A percentile compares a stretch with the other conserved stretches of the same genome.
phyloP scores from a whole-genome alignment of 228 moss, liverwort and hornwort genomes.

The Sphagnum magellanicum region DNA sequence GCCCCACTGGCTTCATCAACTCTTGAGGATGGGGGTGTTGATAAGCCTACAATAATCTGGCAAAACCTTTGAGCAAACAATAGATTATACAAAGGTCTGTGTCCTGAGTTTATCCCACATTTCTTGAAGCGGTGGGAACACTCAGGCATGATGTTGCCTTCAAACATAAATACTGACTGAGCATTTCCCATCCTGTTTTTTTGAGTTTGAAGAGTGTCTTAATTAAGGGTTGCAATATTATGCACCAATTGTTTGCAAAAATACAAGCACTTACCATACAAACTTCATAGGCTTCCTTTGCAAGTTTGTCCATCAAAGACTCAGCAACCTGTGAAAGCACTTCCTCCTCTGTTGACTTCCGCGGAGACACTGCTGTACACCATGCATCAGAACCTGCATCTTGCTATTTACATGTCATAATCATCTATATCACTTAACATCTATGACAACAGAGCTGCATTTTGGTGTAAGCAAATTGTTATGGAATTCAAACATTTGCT shows the following conservation, averaged over 20 bases:
- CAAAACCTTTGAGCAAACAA: conserved; percentile 8
- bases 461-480: not conserved
- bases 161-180: too few species aligned
- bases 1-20: not conserved
- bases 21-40: not conserved
- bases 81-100: not conserved
- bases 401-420: too few species aligned
- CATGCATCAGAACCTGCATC: conserved; percentile 14
- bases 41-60: not conserved
- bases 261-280: conserved; percentile 31
- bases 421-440: not conserved
- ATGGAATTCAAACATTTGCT: not conserved
- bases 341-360: conserved; percentile 22
- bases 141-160: too few species aligned
- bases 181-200: too few species aligned
- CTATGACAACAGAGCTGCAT: not conserved
- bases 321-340: conserved; percentile 53
- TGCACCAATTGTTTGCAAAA: too few species aligned
- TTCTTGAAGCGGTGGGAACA: too few species aligned
- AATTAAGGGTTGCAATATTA: too few species aligned
- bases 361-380: conserved; percentile 26
- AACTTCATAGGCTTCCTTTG: conserved; percentile 47
- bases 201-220: too few species aligned
- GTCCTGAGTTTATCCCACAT: too few species aligned
- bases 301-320: conserved; percentile 59